phyloP scores from a whole-genome alignment of 768 basidiomycete species.

The Pisolithus marmoratus region DNA sequence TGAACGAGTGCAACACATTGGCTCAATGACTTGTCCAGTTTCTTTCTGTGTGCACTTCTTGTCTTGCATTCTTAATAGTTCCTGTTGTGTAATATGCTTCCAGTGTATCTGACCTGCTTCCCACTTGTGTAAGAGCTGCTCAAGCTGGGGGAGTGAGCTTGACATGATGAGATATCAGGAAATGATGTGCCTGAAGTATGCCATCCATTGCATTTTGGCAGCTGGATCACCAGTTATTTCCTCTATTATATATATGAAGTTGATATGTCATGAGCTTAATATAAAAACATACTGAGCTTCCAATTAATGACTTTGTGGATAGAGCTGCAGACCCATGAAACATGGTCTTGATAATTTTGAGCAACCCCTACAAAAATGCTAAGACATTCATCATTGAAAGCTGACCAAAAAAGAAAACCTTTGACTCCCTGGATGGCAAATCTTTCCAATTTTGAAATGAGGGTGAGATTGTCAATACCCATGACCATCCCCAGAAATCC shows the following conservation, averaged over 20 bases:
- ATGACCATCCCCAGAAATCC: not conserved
- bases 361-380: not conserved
- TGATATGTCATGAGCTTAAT: not conserved
- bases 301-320: not conserved
- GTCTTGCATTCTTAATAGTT: not conserved
- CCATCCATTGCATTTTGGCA: not conserved
- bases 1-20: not conserved
- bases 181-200: not conserved
- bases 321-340: not conserved
- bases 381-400: too few relatives aligned
- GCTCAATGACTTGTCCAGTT: not conserved
- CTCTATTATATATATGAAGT: not conserved
- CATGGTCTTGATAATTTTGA: not conserved
- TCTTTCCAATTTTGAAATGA: not conserved
- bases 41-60: not conserved
- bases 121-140: conserved; percentile 3
- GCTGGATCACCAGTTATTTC: not conserved
- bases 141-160: conserved; percentile 5
- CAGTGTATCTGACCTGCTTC: conserved; percentile 1
- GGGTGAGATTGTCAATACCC: not conserved
- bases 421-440: not conserved
- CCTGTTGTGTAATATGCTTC: conserved; percentile 1
- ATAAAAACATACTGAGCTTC: not conserved
- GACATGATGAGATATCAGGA: not conserved
- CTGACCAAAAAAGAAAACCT: not conserved